A percentile compares a stretch with the other conserved stretches of the same genome.
These are phyloP conservation scores for Chlorencoelia australis DNA, from an alignment of 2,329 filamentous ascomycete genomes.

Conservation along the genomic window DNA sequence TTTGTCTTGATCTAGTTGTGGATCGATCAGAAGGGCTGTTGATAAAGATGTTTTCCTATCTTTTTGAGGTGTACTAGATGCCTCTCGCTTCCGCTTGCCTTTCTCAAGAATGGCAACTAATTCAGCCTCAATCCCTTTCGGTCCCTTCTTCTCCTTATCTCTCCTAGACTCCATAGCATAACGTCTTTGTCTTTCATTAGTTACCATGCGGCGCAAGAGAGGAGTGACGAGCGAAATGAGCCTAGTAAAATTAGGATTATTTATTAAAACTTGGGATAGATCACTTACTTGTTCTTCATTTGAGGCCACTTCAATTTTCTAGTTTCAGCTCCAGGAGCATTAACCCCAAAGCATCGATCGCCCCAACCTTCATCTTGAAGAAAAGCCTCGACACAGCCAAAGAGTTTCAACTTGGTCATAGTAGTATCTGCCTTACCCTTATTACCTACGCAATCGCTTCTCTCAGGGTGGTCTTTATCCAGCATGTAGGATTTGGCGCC, in stretches of 20 bases:
- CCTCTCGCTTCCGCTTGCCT: too few relatives aligned
- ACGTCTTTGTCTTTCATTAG: conserved; percentile 26
- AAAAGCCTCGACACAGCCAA: conserved; percentile 20
- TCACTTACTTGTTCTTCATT: conserved; percentile 21
- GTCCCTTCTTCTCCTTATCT: conserved; percentile 12
- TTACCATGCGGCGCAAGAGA: conserved; percentile 26
- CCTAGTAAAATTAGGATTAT: conserved; percentile 14
- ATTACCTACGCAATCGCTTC: conserved; percentile 21
- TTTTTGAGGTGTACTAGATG: too few relatives aligned
- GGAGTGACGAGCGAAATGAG: conserved; percentile 22
- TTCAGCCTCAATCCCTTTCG: too few relatives aligned
- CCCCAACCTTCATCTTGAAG: conserved; percentile 26
- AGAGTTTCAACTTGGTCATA: conserved; percentile 24
- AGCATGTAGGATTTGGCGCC: conserved; percentile 27
- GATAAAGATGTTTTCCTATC: too few relatives aligned
- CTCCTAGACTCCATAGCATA: conserved; percentile 20
- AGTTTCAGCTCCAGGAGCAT: conserved; percentile 8
- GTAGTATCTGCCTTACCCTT: conserved; percentile 18
- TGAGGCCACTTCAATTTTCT: conserved; percentile 25
- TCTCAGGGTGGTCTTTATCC: conserved; percentile 22
- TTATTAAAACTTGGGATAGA: not conserved
- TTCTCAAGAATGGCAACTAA: too few relatives aligned
- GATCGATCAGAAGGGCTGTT: too few relatives aligned
- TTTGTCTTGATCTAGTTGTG: too few relatives aligned
- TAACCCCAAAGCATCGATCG: conserved; percentile 18